phyloP scores from a whole-genome alignment of 768 basidiomycete genomes.

The Lactifluus volemus region DNA sequence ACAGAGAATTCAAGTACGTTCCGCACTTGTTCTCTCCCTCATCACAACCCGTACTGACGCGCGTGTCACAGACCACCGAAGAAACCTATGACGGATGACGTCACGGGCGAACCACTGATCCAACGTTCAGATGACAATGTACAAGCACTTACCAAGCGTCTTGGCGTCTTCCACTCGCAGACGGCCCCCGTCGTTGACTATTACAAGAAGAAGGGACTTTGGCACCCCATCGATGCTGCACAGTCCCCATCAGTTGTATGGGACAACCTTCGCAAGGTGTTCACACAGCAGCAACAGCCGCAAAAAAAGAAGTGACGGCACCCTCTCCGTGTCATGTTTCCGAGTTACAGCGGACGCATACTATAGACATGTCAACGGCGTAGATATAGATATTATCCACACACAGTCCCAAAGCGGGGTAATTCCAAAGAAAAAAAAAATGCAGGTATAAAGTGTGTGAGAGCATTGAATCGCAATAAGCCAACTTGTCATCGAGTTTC shows the following conservation, averaged over 20 bases:
- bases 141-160: slow-evolving; percentile 85
- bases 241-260: slow-evolving; percentile 91
- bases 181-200: slow-evolving; percentile 95
- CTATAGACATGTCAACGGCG: not conserved
- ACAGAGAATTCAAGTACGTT: slow-evolving; percentile 86
- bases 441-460: not conserved
- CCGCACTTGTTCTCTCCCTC: not conserved
- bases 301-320: slow-evolving; percentile 16
- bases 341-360: not conserved
- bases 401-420: not conserved
- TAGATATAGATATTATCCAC: not conserved
- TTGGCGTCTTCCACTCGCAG: slow-evolving; percentile 83
- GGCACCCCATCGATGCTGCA: slow-evolving; percentile 87
- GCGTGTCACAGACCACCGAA: slow-evolving; percentile 74
- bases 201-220: slow-evolving; percentile 87
- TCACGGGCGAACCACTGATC: slow-evolving; percentile 91
- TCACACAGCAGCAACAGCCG: slow-evolving; percentile 41
- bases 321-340: not conserved
- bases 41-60: not conserved
- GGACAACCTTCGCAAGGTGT: slow-evolving; percentile 66
- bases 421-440: not conserved
- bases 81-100: slow-evolving; percentile 89
- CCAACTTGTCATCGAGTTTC: slow-evolving; percentile 52
- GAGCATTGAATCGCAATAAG: not conserved
- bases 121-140: slow-evolving; percentile 98